phyloP scores from a whole-genome alignment of 1,284 basidiomycete species.

The Xanthoconium separans region DNA sequence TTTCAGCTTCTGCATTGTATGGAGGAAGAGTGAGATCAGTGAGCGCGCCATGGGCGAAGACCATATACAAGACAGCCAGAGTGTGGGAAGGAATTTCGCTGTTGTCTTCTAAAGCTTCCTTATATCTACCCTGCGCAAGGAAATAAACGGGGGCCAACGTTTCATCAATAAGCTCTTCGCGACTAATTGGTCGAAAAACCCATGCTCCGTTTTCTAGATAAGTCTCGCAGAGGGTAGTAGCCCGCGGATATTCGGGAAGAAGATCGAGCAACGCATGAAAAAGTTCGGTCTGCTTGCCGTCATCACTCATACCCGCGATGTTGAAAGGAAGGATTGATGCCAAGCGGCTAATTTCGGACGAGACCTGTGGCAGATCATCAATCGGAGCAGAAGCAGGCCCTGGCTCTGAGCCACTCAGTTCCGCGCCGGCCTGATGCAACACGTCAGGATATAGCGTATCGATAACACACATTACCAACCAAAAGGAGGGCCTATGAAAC shows the following conservation, averaged over 20 bases:
- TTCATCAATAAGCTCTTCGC: slow-evolving; percentile 67
- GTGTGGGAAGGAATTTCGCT: slow-evolving; percentile 48
- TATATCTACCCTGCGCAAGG: slow-evolving; percentile 42
- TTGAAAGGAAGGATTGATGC: slow-evolving; percentile 48
- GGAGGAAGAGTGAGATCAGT: slow-evolving; percentile 63
- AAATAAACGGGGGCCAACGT: slow-evolving; percentile 60
- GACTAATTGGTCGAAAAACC: slow-evolving; percentile 57
- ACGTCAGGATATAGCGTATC: slow-evolving; percentile 5
- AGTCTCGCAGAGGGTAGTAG: slow-evolving; percentile 65
- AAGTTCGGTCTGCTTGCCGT: slow-evolving; percentile 32
- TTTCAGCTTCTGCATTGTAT: slow-evolving; percentile 57
- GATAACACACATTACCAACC: slow-evolving; percentile 25
- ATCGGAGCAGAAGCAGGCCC: slow-evolving; percentile 28
- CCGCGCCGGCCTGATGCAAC: slow-evolving; percentile 47
- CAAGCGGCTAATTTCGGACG: slow-evolving; percentile 44
- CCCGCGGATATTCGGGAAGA: slow-evolving; percentile 54
- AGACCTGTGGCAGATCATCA: slow-evolving; percentile 34
- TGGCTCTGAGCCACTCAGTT: slow-evolving; percentile 35
- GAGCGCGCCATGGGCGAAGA: slow-evolving; percentile 60
- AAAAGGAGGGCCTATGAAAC: slow-evolving; percentile 26
- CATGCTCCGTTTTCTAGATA: slow-evolving; percentile 64
- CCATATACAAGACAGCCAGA: slow-evolving; percentile 54
- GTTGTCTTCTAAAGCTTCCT: slow-evolving; percentile 24
- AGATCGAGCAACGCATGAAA: slow-evolving; percentile 45
- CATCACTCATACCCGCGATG: slow-evolving; percentile 33